phyloP scores from a whole-genome alignment of 371 early-diverging fungal genomes.

The Coemansia sp. region DNA sequence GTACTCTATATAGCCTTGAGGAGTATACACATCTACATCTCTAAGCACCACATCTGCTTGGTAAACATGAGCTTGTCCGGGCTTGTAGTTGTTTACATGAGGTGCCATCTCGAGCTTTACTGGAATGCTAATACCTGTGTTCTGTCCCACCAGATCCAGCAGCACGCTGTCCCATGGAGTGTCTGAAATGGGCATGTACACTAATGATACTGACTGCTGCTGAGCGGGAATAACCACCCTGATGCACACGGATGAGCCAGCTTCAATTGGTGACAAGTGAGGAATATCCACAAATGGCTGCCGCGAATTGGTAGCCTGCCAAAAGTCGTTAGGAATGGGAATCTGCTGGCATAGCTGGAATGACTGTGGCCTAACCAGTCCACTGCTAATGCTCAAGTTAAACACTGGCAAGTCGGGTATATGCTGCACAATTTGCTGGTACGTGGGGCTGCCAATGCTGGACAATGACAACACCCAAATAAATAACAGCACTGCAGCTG shows the following conservation, averaged over 20 bases:
- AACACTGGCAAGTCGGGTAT: not conserved
- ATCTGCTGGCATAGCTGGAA: slow-evolving; percentile 5
- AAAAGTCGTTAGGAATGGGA: slow-evolving; percentile 9
- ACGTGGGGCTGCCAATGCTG: not conserved
- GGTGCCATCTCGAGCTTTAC: slow-evolving; percentile 2
- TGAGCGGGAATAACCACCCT: slow-evolving; percentile 24
- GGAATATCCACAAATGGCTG: slow-evolving; percentile 12
- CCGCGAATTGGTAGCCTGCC: not conserved
- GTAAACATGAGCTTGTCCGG: slow-evolving; percentile 48
- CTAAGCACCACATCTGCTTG: slow-evolving; percentile 48
- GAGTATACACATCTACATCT: slow-evolving; percentile 46
- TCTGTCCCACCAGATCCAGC: slow-evolving; percentile 14
- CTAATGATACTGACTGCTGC: not conserved
- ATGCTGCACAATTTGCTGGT: not conserved
- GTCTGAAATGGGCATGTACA: slow-evolving; percentile 15
- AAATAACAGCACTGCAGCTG: not conserved
- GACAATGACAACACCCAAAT: not conserved
- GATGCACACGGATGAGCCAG: slow-evolving; percentile 19
- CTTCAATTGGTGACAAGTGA: not conserved
- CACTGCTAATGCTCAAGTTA: not conserved
- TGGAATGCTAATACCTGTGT: slow-evolving; percentile 16
- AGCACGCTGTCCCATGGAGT: slow-evolving; percentile 38
- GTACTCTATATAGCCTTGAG: slow-evolving; percentile 51
- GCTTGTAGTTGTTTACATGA: slow-evolving; percentile 8
- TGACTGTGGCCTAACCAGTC: not conserved